Evolutionary conservation across 2,329 filamentous ascomycete genomes (phyloP), one percentile per base, ranked within the genome.

Genomic region (Trichophyton rubrum): DNA sequence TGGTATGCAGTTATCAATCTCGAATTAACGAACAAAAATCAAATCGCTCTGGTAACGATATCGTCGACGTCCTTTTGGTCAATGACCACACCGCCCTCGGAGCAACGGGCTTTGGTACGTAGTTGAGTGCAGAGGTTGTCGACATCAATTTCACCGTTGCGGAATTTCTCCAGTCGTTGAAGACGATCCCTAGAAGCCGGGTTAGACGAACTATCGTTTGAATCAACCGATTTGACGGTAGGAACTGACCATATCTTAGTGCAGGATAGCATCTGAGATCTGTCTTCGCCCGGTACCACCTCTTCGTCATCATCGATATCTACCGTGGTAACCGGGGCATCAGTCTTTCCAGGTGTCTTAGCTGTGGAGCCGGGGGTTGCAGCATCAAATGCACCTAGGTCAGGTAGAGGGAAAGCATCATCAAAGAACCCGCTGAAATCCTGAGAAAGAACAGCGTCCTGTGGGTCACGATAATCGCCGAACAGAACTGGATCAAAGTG

Each of bases 91-190:
- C 93, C 92, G 17, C 82, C 87, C 66, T 95, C 77, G 0, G 90
- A 95, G 73, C 93, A 99, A 71, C 92, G 93, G 61, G 93, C 93
- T 77, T 99, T 99, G 72, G 91, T 89, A 65, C 92, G 89, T 13
- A 99, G 83, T 71, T 99, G 91, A 3, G 87, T 88, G 76, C 93
- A 99, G 24, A 99, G 82, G 38, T 87, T 85, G 70, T 99, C 93
- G 56, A 99, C 87, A 66, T 99, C 93, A 65, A 97, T 90, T 67
- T 95, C 91, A 67, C 91, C 91, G 61, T 84, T 88, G 70, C 91
- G 88, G 67, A 95, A 93, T 71, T 88, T 90, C 62, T 90, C 86
- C 73, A 90, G 95, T 40, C 82, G 84, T 76, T 95, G 89, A 22
- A 96, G 75, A 75, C 89, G 90, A 74, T 96, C 90, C 93, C 92